Base-by-base conservation (phyloP, 2,329 filamentous ascomycete species). In the Neonectria punicea region DNA sequence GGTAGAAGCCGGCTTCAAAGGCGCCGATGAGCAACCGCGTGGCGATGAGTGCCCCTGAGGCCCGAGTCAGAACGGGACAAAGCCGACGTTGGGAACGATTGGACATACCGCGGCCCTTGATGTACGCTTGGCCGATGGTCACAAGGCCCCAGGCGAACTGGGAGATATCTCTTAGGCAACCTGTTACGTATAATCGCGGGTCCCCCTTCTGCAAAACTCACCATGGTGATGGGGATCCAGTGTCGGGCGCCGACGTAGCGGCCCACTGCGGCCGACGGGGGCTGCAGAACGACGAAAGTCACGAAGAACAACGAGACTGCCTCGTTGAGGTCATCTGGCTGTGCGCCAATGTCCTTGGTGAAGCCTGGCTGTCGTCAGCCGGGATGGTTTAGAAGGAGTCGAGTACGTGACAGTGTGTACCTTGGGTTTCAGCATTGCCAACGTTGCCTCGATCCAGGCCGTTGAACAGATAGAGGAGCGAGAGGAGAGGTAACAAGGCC, bases 381-480 rank as follows among this genome's bases (percentile, higher is more conserved):
- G 34, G 30, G 43, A 9, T n/a, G 36, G 25, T 8, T 9, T 9
- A 32, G 5, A 11, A 18, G 30, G 32, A 53, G 14, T 32, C 28
- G 20, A 18, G n/a, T 13, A 5, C 41, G 14, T 41, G 30, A 10
- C 9, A 9, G 30, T 3, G 10, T 34, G 8, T 57, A 79, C 79
- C 72, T 72, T 79, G 70, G 5, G 80, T 77, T 63, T 80, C 77
- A 6, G 80, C 80, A 63, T 82, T 82, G 30, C 80, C 80, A 34
- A 82, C 74, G 30, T 82, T 82, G 22, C 78, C 75, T 34, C 79
- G 75, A 63, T 82, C 80, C 2, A 82, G 74, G 1, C 79, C 78
- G 60, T 82, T 82, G 65, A 81, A 79, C 3, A 82, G 72, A 49
- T 81, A 82, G 16, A 82, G 72, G 10, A 80, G 70, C 13, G 79